A percentile compares a stretch with the other conserved stretches of the same genome.
Evolutionary conservation across 2,329 filamentous ascomycete species (phyloP).

Genomic region (Phaeosphaeria sp.): DNA sequence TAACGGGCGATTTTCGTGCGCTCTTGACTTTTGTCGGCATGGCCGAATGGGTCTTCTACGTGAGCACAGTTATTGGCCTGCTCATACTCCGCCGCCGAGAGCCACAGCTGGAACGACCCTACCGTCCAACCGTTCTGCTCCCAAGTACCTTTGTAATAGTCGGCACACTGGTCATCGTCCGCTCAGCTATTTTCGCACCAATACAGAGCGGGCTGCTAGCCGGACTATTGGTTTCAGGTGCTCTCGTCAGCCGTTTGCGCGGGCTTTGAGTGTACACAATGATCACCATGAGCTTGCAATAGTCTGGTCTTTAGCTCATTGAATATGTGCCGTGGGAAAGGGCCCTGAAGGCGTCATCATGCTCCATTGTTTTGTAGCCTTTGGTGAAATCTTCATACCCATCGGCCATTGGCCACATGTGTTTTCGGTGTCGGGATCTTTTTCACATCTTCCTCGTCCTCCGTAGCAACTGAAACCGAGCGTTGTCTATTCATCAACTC

Average conservation of each 20-base stretch:
- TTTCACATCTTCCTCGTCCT: neutral
- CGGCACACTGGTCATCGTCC: constrained; percentile 65
- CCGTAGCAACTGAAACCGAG: neutral
- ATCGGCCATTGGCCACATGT: neutral
- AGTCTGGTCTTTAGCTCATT: neutral
- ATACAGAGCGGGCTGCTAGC: constrained; percentile 61
- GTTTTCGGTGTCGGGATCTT: neutral
- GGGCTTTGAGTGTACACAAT: neutral
- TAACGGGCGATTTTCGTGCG: constrained; percentile 66
- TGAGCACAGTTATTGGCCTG: constrained; percentile 66
- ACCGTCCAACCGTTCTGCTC: constrained; percentile 60
- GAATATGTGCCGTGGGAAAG: no score
- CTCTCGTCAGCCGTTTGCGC: constrained; percentile 45
- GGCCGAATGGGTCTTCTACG: constrained; percentile 66
- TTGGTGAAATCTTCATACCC: neutral
- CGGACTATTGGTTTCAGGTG: constrained; percentile 58
- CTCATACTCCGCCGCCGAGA: constrained; percentile 64
- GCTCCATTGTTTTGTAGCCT: neutral
- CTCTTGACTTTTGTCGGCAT: constrained; percentile 60
- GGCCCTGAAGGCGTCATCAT: neutral
- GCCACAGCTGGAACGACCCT: constrained; percentile 62
- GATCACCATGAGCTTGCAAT: neutral
- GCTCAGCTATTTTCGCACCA: constrained; percentile 66
- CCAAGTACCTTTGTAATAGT: constrained; percentile 63
- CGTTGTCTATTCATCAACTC: neutral